phyloP scores from a whole-genome alignment of 2,329 filamentous ascomycete genomes.

The Xylaria sp. region DNA sequence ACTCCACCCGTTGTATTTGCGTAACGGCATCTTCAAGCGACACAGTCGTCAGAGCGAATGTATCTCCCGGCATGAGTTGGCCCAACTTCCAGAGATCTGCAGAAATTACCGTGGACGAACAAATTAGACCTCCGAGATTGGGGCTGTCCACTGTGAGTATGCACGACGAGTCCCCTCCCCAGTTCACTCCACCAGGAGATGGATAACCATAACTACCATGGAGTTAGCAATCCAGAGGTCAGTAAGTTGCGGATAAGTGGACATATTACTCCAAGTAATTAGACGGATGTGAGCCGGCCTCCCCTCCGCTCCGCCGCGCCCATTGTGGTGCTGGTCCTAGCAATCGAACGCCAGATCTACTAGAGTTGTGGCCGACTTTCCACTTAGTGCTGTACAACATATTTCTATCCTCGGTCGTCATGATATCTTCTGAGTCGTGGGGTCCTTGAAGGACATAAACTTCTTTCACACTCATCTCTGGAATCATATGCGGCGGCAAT shows the following conservation, averaged over 20 bases:
- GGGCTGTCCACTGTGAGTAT: conserved; percentile 48
- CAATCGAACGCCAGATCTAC: conserved; percentile 47
- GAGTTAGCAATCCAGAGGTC: conserved; percentile 38
- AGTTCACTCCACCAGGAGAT: conserved; percentile 48
- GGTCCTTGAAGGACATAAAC: conserved; percentile 45
- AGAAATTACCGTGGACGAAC: conserved; percentile 45
- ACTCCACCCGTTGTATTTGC: neutral
- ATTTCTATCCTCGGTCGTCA: conserved; percentile 42
- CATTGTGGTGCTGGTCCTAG: conserved; percentile 46
- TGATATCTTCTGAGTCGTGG: conserved; percentile 47
- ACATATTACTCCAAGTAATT: conserved; percentile 36
- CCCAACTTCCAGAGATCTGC: conserved; percentile 51
- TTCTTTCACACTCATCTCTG: conserved; percentile 38
- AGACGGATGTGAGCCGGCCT: conserved; percentile 47
- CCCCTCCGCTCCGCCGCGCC: conserved; percentile 45
- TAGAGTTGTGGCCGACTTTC: conserved; percentile 49
- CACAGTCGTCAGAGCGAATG: conserved; percentile 33
- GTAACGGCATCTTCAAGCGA: neutral
- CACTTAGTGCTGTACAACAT: conserved; percentile 44
- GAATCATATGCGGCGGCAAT: conserved; percentile 29
- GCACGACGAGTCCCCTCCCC: conserved; percentile 50
- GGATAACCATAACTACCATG: conserved; percentile 9
- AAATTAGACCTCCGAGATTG: conserved; percentile 49
- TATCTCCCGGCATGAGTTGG: conserved; percentile 48
- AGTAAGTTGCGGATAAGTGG: conserved; percentile 44